Base-by-base conservation (phyloP, 805 yeast genomes). In the Sugiyamaella smithiae region DNA sequence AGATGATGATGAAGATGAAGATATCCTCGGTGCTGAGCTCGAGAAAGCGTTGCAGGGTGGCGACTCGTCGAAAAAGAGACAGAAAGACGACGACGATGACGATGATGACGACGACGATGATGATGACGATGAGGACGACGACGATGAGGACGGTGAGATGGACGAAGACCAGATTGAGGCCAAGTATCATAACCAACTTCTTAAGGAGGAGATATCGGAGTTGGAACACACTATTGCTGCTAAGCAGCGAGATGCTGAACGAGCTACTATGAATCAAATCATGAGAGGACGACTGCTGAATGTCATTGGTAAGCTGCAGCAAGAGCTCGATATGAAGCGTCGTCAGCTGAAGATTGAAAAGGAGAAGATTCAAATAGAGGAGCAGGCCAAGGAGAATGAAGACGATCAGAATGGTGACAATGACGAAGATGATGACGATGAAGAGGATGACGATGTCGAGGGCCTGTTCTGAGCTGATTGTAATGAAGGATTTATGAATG, bases 131-230 rank as follows among this genome's bases (percentile, higher is more conserved):
- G 81, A 74, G 3, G 77, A 72, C 2, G 77, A 73, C 5, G 77
- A 75, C 5, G 80, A 73, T 1, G 77, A 69, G 2, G 78, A 73
- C 3, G 74, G 71, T 1, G 77, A 70, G 28, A 77, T 72, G 40
- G 81, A 78, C 46, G 77, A 75, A 45, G 80, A 77, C 48, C 76
- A 75, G 43, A 74, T 72, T 49, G 82, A 69, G 67, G 72, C 64
- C 60, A 69, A 67, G 46, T 84, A 82, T 57, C 87, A 87, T 64
- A 74, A 75, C 56, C 89, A 86, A 59, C 74, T 88, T 56, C 70
- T 93, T 48, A 80, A 79, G 52, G 98, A 91, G 66, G 97, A 90
- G 65, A 82, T 93, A 49, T 69, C 74, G 5, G 99, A 93, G 61
- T 73, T 93, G 52, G 89, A 86, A 62, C 59, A 75, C 12, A 89